Evolutionary conservation across 352 stramenopile species (phyloP).

Genomic region (Pythium guiyangense): DNA sequence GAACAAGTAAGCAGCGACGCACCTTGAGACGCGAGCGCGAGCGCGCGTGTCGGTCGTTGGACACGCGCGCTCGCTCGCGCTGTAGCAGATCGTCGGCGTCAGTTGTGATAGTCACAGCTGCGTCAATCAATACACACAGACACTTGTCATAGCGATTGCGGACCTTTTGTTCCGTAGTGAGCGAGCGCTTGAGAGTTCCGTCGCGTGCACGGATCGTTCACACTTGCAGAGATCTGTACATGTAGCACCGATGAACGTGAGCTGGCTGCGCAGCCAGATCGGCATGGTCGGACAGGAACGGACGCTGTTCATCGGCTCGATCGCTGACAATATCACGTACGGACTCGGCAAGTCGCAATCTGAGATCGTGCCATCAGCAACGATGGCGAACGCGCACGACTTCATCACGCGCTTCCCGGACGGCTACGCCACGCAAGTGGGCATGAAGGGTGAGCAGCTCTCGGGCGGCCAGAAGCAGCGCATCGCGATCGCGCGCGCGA

Average conservation of each 20-base stretch:
- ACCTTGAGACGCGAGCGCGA: too few relatives aligned
- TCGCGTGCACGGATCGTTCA: too few relatives aligned
- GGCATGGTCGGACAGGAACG: constrained; percentile 56
- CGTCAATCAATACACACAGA: too few relatives aligned
- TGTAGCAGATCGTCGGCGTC: too few relatives aligned
- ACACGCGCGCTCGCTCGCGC: too few relatives aligned
- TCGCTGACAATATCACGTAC: constrained; percentile 48
- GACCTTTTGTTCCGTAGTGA: too few relatives aligned
- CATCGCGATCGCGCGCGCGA: constrained; percentile 80
- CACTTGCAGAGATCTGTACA: too few relatives aligned
- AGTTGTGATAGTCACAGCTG: too few relatives aligned
- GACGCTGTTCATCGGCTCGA: constrained; percentile 41
- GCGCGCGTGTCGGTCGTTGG: too few relatives aligned
- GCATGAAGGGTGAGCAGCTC: constrained; percentile 28
- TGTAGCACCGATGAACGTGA: too few relatives aligned
- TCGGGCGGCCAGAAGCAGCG: constrained; percentile 96
- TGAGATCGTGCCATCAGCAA: constrained; percentile 65
- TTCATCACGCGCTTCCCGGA: constrained; percentile 86
- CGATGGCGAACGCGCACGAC: constrained; percentile 80
- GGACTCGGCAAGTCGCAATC: constrained; percentile 19
- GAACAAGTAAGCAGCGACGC: constrained; percentile 49
- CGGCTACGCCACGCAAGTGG: constrained; percentile 86
- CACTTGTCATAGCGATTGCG: too few relatives aligned
- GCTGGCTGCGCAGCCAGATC: constrained; percentile 24
- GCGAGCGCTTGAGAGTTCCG: too few relatives aligned